Base-by-base conservation (phyloP, 2,329 filamentous ascomycete species). In the Apiospora arundinis region DNA sequence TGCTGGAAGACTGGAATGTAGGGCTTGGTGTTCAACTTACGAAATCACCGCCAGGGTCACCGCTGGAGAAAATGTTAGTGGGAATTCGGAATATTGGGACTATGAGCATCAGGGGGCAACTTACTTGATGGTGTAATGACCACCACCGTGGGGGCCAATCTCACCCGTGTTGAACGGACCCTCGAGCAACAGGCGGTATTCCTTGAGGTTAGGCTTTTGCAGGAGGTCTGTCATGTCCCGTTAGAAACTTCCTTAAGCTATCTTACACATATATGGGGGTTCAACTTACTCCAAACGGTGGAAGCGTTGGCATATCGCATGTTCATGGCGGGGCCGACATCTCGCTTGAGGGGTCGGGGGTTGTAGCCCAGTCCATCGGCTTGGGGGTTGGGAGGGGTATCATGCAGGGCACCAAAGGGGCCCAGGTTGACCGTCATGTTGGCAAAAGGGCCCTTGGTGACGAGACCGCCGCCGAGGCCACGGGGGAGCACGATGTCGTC, bases 401-500 rank as follows among this genome's bases (percentile, higher is more conserved):
- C 56, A 18, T 63, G 32, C 18, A 63, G 56, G 56, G 32, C 56
- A 18, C 32, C 56, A 8, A 14, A 63, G 1, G 56, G 56, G 18
- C 81, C 77, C 70, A 80, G 76, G 25, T 78, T 77, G 49, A 79
- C 74, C 2, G 74, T 75, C 37, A 78, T 72, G 68, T 78, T 76
- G 8, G 71, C 66, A 72, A 81, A 81, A 14, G 78, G 77, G 18
- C 80, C 80, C 56, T 77, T 71, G 1, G 69, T 48, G 32, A 81
- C 72, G 56, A 78, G 80, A 40, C 76, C 78, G 28, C 78, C 78
- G 23, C 79, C 79, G 11, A 73, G 73, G 32, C 77, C 74, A n/a
- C 77, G 77, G 21, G 77, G 73, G 48, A 80, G 40, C 23, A 28
- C 67, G 40, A 72, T 63, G 40, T 74, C 70, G 21, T 49, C 60